Conservation (phyloP, 2,329 filamentous ascomycete species). For the Aspergillus pseudoglaucus region DNA sequence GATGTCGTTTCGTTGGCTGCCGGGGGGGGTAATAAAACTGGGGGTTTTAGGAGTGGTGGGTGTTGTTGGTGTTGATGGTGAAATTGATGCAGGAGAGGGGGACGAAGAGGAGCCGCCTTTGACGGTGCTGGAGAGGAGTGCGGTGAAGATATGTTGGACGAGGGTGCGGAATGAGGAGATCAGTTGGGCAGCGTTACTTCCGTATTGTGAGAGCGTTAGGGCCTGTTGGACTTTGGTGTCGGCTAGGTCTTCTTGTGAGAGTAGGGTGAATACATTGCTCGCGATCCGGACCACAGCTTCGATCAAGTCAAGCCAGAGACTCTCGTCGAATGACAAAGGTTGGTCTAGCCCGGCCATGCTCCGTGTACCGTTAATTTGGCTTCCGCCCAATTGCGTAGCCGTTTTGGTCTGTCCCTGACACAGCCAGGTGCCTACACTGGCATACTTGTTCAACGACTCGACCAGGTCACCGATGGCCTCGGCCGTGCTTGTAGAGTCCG, state of each 20-base stretch:
- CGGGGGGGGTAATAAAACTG: too few species aligned
- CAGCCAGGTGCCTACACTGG: conserved; percentile 89
- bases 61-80: neutral
- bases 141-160: conserved; percentile 86
- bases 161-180: conserved; percentile 64
- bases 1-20: conserved; percentile 46
- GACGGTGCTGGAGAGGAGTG: conserved; percentile 71
- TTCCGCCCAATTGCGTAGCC: conserved; percentile 28
- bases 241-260: conserved; percentile 27
- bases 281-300: conserved; percentile 59
- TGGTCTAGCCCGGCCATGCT: conserved; percentile 46
- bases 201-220: conserved; percentile 7
- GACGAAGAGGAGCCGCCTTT: conserved; percentile 23
- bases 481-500: conserved; percentile 52
- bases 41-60: conserved; percentile 1
- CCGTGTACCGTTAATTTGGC: conserved; percentile 28
- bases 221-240: conserved; percentile 5
- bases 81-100: neutral
- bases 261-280: conserved; percentile 53
- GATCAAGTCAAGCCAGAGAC: conserved; percentile 60
- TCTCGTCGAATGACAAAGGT: conserved; percentile 54
- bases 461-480: conserved; percentile 68
- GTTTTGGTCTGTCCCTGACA: conserved; percentile 78
- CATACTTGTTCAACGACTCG: conserved; percentile 76
- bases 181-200: conserved; percentile 40